These are phyloP conservation scores for Citrullus amarus DNA, from an alignment of 306 rosid genomes.

Conservation along the genomic window DNA sequence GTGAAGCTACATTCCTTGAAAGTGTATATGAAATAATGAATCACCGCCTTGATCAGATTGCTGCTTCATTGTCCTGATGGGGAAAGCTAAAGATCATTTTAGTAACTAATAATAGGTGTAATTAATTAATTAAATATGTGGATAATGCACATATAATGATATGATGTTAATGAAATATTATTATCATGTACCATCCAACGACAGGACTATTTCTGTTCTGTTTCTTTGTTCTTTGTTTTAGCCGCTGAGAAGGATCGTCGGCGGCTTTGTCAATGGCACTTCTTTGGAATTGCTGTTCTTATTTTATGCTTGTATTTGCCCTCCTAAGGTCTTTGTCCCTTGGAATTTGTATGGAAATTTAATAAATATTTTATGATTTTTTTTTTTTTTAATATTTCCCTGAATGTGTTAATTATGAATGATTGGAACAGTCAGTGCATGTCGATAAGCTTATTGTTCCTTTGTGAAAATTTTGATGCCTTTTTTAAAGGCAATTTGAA, in stretches of 20 bases:
- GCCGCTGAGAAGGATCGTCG: neutral
- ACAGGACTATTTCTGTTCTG: neutral
- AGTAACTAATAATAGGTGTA: constrained; percentile 5
- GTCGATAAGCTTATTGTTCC: neutral
- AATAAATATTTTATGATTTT: neutral
- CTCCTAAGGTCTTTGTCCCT: neutral
- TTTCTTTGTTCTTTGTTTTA: neutral
- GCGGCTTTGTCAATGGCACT: neutral
- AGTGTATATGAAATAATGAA: constrained; percentile 66
- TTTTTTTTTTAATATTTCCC: neutral
- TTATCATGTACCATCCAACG: neutral
- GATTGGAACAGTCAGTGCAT: neutral
- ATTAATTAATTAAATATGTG: constrained; percentile 2
- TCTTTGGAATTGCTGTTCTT: neutral
- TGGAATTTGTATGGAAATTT: neutral
- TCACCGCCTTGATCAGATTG: constrained; percentile 42
- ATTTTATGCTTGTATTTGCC: neutral
- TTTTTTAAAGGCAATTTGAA: neutral
- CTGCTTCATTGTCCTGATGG: constrained; percentile 20
- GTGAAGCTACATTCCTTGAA: constrained; percentile 72
- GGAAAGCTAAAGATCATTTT: constrained; percentile 8
- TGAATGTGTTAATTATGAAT: neutral
- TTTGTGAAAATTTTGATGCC: neutral
- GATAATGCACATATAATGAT: constrained; percentile 18
- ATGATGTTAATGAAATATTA: neutral